These are phyloP conservation scores for Psilocybe subaeruginosa DNA, from an alignment of 768 basidiomycete genomes.

Conservation along the genomic window DNA sequence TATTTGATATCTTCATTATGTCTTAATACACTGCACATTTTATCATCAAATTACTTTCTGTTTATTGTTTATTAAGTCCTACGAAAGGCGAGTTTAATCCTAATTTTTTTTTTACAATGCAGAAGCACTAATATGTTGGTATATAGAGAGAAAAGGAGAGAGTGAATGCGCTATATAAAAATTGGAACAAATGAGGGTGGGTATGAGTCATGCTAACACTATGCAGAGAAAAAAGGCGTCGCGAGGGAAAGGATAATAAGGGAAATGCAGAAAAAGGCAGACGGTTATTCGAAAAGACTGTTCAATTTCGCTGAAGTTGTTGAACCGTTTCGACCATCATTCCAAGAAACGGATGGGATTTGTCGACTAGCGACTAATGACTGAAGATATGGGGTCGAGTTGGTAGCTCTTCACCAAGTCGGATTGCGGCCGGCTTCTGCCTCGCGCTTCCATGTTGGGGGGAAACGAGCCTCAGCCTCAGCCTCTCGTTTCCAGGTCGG, in stretches of 20 bases:
- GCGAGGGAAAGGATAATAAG: background rate
- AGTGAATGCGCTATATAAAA: background rate
- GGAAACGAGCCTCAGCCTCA: background rate
- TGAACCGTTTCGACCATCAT: background rate
- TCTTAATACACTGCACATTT: no score
- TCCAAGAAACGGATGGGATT: background rate
- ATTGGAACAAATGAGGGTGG: slow-evolving; percentile 3
- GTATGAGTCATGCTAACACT: background rate
- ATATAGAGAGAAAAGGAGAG: background rate
- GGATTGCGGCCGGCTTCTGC: slow-evolving; percentile 12
- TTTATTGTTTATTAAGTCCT: slow-evolving; percentile 6
- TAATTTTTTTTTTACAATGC: slow-evolving; percentile 12
- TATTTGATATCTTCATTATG: no score
- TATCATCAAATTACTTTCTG: background rate
- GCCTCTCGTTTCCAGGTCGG: slow-evolving; percentile 6
- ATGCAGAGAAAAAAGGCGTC: background rate
- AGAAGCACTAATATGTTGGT: slow-evolving; percentile 3
- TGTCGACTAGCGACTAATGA: background rate
- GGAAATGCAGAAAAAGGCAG: background rate
- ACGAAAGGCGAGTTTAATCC: slow-evolving; percentile 5
- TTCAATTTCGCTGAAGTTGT: background rate
- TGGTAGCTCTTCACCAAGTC: background rate
- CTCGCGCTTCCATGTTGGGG: slow-evolving; percentile 11
- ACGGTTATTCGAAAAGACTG: background rate
- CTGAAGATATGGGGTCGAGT: background rate